Evolutionary conservation across 2,329 filamentous ascomycete genomes (phyloP), one percentile per base, ranked within the genome.

Genomic region (Colletotrichum falcatum): DNA sequence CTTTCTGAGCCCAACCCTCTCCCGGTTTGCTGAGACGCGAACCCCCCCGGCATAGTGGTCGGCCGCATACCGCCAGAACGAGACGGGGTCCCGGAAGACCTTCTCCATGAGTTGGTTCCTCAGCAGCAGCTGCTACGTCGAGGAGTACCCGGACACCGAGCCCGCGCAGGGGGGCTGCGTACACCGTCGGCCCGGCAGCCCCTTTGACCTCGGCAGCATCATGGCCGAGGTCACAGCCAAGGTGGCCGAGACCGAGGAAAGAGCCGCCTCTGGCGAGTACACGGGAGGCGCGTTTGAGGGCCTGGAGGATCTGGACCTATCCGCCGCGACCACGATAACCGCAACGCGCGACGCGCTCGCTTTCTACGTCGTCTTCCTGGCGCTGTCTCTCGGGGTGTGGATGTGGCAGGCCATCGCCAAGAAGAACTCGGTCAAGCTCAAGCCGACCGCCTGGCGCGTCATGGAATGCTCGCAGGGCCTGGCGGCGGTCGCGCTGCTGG

Each of bases 161-260:
- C 14, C 11, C 5, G 33, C 28, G 12, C 16, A 48, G 20, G 33
- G 56, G 28, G 63, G 55, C n/a, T 70, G 67, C 35, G 12, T 66
- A 3, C 63, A 49, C 56, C 39, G 63, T n/a, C 44, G 5, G 11
- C 63, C 56, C 26, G 67, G 67, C 42, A 61, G 42, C 44, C 44
- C 56, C 28, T 66, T 70, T 18, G 51, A 70, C n/a, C 63, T 62
- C 33, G n/a, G 53, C 30, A 30, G 14, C 2, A 70, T 70, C 26
- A 35, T 61, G 2, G 12, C 37, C 8, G 66, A 70, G 5, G 20
- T 66, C 20, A 33, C 44, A 18, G 5, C 6, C 37, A 54, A 26
- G 20, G 26, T 70, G 16, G 20, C 5, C 11, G 59, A 70, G 16
- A 23, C 26, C 4, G 33, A 16, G 0, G 55, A 61, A 23, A 2